These are phyloP conservation scores for Tricholoma sp. DNA, from an alignment of 768 basidiomycete species.

Conservation along the genomic window DNA sequence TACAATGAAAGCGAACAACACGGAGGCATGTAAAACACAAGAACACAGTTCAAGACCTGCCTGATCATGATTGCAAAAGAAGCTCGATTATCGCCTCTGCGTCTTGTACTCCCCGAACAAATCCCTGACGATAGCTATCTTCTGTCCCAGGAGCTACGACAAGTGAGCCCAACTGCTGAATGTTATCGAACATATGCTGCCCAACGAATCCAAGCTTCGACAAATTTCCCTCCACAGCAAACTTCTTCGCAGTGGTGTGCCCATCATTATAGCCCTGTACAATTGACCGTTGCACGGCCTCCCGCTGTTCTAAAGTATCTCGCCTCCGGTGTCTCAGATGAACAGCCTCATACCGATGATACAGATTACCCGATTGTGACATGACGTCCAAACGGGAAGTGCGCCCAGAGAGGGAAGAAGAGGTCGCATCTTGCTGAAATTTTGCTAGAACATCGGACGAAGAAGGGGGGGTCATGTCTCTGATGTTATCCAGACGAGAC, in stretches of 20 bases:
- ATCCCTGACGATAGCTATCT: constrained; percentile 39
- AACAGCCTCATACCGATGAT: constrained; percentile 24
- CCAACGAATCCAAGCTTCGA: constrained; percentile 56
- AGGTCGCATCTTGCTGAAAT: neutral
- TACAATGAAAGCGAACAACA: too few relatives aligned
- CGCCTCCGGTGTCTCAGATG: constrained; percentile 12
- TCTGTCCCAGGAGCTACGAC: constrained; percentile 34
- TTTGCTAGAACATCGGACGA: constrained; percentile 7
- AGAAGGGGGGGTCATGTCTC: constrained; percentile 9
- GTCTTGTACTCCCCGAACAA: constrained; percentile 38
- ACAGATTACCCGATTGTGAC: neutral
- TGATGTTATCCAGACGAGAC: constrained; percentile 3
- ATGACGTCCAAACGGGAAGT: neutral
- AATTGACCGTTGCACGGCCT: constrained; percentile 16
- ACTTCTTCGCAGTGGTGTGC: constrained; percentile 47
- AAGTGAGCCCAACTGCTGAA: constrained; percentile 28
- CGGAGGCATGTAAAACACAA: too few relatives aligned
- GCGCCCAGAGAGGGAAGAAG: neutral
- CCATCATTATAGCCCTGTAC: constrained; percentile 57
- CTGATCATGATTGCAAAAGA: neutral
- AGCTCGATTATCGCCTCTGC: constrained; percentile 6
- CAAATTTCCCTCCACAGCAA: constrained; percentile 38
- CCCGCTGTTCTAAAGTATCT: constrained; percentile 4
- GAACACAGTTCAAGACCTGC: neutral
- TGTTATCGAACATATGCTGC: constrained; percentile 54